Evolutionary conservation across 495 filamentous ascomycete genomes (phyloP).

Genomic region (Astrocystis sublimbata): DNA sequence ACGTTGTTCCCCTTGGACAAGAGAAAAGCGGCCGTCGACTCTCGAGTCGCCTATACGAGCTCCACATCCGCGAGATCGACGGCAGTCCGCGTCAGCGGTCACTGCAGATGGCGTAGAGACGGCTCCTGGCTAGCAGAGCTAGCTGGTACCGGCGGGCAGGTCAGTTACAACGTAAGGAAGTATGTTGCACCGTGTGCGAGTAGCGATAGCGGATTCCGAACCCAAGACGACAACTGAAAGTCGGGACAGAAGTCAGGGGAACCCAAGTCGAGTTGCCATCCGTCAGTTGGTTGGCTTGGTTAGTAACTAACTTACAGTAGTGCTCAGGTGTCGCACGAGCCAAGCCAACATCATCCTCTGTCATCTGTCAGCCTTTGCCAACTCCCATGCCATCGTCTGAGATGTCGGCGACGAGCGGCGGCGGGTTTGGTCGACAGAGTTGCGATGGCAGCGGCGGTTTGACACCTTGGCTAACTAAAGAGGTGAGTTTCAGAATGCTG

Average conservation of each 20-base stretch:
- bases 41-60: slow-evolving; percentile 10
- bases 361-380: background rate
- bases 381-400: background rate
- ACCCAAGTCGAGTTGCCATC: too few relatives aligned
- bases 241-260: too few relatives aligned
- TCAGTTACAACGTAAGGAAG: too few relatives aligned
- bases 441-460: background rate
- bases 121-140: background rate
- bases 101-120: background rate
- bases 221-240: too few relatives aligned
- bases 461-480: background rate
- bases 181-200: background rate
- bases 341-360: too few relatives aligned
- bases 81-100: slow-evolving; percentile 9
- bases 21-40: background rate
- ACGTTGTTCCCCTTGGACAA: background rate
- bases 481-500: slow-evolving; percentile 9
- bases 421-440: slow-evolving; percentile 1
- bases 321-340: background rate
- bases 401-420: slow-evolving; percentile 5
- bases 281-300: too few relatives aligned
- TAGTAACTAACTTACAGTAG: background rate
- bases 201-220: background rate
- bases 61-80: slow-evolving; percentile 3
- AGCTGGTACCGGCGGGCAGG: too few relatives aligned